Conservation (phyloP, 2,329 filamentous ascomycete species). For the Biscogniauxia mediterranea region DNA sequence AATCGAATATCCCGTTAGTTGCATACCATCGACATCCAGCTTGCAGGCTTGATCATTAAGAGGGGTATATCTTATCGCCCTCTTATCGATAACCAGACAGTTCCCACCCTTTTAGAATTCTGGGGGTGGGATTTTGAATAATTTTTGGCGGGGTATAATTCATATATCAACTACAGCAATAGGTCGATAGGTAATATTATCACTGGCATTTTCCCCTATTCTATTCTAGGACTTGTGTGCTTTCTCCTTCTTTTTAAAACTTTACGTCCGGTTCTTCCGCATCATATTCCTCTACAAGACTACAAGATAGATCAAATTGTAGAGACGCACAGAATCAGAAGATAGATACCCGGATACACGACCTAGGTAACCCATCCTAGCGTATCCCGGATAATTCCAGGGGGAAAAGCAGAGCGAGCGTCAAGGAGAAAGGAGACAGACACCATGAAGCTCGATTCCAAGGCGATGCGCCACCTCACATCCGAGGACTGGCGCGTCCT, state of each 20-base stretch:
- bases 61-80: slow-evolving; percentile 5
- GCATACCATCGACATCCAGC: not conserved
- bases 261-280: too few species aligned
- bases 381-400: too few species aligned
- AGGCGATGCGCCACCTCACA: slow-evolving; percentile 87
- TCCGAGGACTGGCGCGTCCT: slow-evolving; percentile 94
- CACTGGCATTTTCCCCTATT: not conserved
- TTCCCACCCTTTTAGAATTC: slow-evolving; percentile 9
- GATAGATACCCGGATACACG: too few species aligned
- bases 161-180: not conserved
- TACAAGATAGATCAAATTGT: too few species aligned
- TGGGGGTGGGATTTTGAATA: slow-evolving; percentile 1
- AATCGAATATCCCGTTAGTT: not conserved
- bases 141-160: slow-evolving; percentile 19
- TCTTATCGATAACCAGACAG: slow-evolving; percentile 13
- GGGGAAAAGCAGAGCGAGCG: not conserved
- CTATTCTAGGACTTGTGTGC: too few species aligned
- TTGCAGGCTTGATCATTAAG: not conserved
- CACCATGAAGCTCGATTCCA: slow-evolving; percentile 91
- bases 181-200: too few species aligned
- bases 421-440: slow-evolving; percentile 4
- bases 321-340: too few species aligned
- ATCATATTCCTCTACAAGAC: too few species aligned
- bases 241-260: too few species aligned
- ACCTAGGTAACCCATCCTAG: too few species aligned